Base-by-base conservation (phyloP, 164 flowering plant genomes). In the Buxus sempervirens region DNA sequence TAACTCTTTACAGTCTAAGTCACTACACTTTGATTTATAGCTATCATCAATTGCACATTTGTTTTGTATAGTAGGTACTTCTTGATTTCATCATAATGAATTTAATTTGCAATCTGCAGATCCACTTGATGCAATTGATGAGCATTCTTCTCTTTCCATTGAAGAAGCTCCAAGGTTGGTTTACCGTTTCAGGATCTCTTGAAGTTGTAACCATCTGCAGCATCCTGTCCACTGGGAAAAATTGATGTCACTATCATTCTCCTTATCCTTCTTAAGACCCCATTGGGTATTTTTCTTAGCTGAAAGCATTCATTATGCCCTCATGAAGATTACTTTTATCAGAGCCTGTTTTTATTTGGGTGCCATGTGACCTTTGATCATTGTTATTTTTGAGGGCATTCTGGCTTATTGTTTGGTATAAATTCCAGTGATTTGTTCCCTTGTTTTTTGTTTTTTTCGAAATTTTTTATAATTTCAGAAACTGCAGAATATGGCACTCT, bases 101-200 rank as follows among this genome's bases (percentile, higher is more conserved):
- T 20, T 14, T 24, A 3, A 13, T 53, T 0, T 25, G 7, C 23
- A 20, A 22, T 62, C 28, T 61, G 65, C 72, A 69, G 72, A 69
- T 69, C 59, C 51, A n/a, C 65, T 16, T 24, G 38, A n/a, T 25
- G 32, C 22, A 28, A 23, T 0, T 61, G 25, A 18, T 51, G 21
- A 9, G 19, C 28, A 25, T 69, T 42, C 38, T 10, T 10, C 10
- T 45, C 51, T 45, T 45, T 6, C 13, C 13, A 45, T 45, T 45
- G 5, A 15, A 45, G 51, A n/a, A n/a, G n/a, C n/a, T n/a, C n/a
- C n/a, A 45, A 45, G 51, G 51, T 10, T 45, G 18, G 18, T 5
- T 12, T 45, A 45, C 51, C 18, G 18, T 10, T 45, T 45, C 18
- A 45, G 12, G 18, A 45, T 45, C 51, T 45, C 51, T 45, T 45